These are phyloP conservation scores for Brassica rapa DNA, from an alignment of 345 rosid species.

Conservation along the genomic window DNA sequence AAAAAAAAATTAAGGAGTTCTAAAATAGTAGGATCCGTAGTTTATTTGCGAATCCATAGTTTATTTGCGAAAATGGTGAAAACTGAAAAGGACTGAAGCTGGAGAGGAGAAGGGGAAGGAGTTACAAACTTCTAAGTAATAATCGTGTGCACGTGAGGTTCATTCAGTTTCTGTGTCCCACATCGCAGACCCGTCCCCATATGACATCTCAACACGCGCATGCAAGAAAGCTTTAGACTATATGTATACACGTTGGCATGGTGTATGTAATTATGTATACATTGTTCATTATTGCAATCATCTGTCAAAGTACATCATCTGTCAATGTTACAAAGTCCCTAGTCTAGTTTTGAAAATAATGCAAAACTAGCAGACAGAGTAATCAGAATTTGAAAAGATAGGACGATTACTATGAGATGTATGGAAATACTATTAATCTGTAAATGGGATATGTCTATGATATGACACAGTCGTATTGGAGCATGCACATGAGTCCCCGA, in stretches of 20 bases:
- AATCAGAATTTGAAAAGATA: conserved; percentile 16
- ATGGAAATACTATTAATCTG: neutral
- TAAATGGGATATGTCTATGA: conserved; percentile 17
- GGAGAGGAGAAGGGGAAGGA: neutral
- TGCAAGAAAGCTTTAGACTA: conserved; percentile 16
- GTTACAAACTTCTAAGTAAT: conserved; percentile 12
- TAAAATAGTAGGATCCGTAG: neutral
- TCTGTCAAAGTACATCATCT: conserved; percentile 22
- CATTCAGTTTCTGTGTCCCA: conserved; percentile 29
- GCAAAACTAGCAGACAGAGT: conserved; percentile 10
- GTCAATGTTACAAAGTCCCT: conserved; percentile 32
- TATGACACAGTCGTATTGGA: conserved; percentile 23
- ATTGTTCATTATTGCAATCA: conserved; percentile 20
- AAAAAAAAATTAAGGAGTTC: neutral
- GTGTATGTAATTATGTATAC: conserved; percentile 2
- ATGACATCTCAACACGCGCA: conserved; percentile 35
- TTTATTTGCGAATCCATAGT: neutral
- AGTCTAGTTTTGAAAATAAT: conserved; percentile 36
- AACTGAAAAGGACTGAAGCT: conserved; percentile 27
- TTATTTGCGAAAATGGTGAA: conserved; percentile 15
- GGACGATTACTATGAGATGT: neutral
- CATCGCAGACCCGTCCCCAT: conserved; percentile 16
- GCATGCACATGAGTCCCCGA: conserved; percentile 43
- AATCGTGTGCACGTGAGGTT: conserved; percentile 40
- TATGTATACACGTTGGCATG: neutral